A percentile compares a stretch with the other conserved stretches of the same genome.
phyloP scores from a whole-genome alignment of 2,329 filamentous ascomycete species.

The Aspergillus neoniger region DNA sequence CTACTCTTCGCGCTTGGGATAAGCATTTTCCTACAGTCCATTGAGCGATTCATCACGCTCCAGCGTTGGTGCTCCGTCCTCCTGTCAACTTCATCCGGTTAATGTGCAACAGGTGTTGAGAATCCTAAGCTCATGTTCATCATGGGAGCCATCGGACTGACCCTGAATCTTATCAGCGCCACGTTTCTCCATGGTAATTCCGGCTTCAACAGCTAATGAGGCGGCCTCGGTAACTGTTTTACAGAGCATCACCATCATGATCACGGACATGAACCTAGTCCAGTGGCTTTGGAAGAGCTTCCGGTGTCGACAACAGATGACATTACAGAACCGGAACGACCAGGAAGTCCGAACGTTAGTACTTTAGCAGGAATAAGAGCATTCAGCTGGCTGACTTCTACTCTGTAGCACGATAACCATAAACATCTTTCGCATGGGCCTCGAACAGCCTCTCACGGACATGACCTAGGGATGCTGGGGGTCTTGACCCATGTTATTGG shows the following conservation, averaged over 20 bases:
- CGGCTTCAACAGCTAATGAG: not conserved
- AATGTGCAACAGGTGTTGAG: conserved; percentile 56
- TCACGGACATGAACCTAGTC: conserved; percentile 18
- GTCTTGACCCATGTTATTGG: conserved; percentile 71
- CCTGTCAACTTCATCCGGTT: not conserved
- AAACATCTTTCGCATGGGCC: conserved; percentile 25
- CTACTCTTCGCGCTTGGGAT: conserved; percentile 71
- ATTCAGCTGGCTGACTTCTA: not conserved
- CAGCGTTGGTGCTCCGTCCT: conserved; percentile 25
- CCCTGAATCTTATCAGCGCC: conserved; percentile 67
- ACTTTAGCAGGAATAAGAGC: not conserved
- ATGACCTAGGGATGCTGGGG: conserved; percentile 70
- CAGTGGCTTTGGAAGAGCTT: not conserved
- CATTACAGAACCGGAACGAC: not conserved
- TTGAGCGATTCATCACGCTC: conserved; percentile 58
- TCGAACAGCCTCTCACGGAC: conserved; percentile 43
- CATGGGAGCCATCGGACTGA: conserved; percentile 67
- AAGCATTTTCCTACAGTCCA: conserved; percentile 71
- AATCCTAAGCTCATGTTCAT: conserved; percentile 68
- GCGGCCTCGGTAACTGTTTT: not conserved
- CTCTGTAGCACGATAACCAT: conserved; percentile 27
- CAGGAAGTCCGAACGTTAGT: not conserved
- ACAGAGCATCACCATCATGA: conserved; percentile 23
- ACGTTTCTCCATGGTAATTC: conserved; percentile 63
- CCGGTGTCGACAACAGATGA: not conserved